Percentiles rank a stretch among this genome's conserved stretches.
phyloP scores from a whole-genome alignment of 176 grass and related monocot genomes.

The Leersia perrieri region DNA sequence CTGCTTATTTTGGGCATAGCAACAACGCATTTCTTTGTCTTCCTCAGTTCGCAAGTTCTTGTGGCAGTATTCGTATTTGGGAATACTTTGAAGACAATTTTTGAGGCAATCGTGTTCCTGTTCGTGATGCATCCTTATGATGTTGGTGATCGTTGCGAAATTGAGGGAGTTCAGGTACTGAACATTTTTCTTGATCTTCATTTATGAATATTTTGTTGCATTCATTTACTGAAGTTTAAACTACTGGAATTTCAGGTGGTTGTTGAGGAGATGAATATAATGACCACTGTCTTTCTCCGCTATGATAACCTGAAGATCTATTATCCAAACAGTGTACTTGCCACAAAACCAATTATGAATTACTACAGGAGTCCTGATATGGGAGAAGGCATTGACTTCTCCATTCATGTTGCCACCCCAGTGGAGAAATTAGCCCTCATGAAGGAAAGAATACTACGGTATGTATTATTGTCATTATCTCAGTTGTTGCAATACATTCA shows the following conservation, averaged over 20 bases:
- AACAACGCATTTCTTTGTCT: conserved; percentile 57
- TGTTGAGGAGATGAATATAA: conserved; percentile 80
- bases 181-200: neutral
- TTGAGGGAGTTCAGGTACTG: conserved; percentile 56
- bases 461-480: neutral
- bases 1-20: conserved; percentile 63
- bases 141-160: conserved; percentile 72
- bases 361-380: conserved; percentile 74
- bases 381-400: conserved; percentile 64
- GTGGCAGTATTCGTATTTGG: conserved; percentile 76
- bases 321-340: conserved; percentile 65
- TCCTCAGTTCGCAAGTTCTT: conserved; percentile 65
- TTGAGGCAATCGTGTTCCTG: conserved; percentile 65
- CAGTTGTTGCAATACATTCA: neutral
- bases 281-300: conserved; percentile 59
- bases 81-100: conserved; percentile 68
- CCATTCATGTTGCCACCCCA: conserved; percentile 60
- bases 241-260: conserved; percentile 37
- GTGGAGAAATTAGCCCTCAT: conserved; percentile 50
- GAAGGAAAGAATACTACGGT: conserved; percentile 59
- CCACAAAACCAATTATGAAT: conserved; percentile 67
- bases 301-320: conserved; percentile 68
- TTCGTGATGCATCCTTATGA: conserved; percentile 76
- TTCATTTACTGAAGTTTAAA: neutral
- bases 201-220: neutral